Base-by-base conservation (phyloP, 1,284 basidiomycete genomes). In the Boletus semigastroideus region DNA sequence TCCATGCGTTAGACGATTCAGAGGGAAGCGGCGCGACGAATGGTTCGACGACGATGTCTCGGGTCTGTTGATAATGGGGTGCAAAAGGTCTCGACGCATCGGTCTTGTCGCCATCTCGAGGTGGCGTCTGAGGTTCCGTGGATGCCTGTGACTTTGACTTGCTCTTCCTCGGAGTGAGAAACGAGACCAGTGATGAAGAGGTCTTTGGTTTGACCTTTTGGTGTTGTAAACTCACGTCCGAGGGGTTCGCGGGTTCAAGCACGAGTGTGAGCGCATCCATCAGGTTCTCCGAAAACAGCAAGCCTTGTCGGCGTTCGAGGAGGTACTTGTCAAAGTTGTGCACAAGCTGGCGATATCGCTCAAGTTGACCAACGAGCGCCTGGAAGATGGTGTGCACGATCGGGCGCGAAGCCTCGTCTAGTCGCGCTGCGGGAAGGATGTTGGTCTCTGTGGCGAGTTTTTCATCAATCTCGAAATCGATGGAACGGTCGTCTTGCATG, bases 241-340 rank as follows among this genome's bases (percentile, higher is more conserved):
- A 59, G 2, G 62, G 40, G n/a, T n/a, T n/a, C n/a, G n/a, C n/a
- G 27, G 87, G 70, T 54, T 91, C 87, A 48, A 92, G 72, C 34
- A 79, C 79, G 41, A 91, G 75, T 42, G 77, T 87, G 59, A 98
- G 76, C 2, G 94, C 95, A 63, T 98, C 96, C 17, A 87, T 91
- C 30, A 98, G 73, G 65, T 96, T 95, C 70, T 98, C 95, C 2
- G 90, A 90, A 69, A 96, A 97, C 22, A 97, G 74, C 17, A 99
- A 74, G 3, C 95, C 94, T 64, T 90, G 87, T 34, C 96, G 78
- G 27, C 96, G 83, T 70, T 98, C 94, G 1, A 83, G 70, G 3
- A 99, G 80, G 61, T 85, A 90, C 59, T 80, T 79, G 72, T 98
- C 94, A 67, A 99, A 98, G 43, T 87, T 76, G 14, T 86, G 78